Percentiles rank a stretch among this genome's conserved stretches.
phyloP scores from a whole-genome alignment of 768 basidiomycete species.

The Hericium coralloides region DNA sequence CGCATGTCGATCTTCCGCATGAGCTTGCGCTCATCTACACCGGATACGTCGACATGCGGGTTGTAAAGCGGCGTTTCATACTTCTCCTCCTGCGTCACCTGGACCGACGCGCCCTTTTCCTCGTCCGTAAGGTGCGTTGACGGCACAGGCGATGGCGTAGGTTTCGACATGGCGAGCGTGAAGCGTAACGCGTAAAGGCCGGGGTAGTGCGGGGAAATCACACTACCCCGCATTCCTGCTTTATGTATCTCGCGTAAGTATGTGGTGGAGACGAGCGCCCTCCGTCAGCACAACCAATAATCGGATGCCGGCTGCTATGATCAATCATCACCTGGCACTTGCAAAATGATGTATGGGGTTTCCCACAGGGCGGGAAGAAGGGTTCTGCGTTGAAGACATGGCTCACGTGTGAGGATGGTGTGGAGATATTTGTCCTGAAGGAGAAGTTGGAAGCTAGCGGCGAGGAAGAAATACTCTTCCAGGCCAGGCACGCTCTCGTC shows the following conservation, averaged over 20 bases:
- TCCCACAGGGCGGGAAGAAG: neutral
- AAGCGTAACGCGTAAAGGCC: neutral
- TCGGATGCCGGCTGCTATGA: neutral
- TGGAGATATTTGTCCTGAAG: neutral
- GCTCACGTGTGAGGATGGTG: neutral
- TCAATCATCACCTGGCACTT: neutral
- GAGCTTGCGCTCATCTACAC: constrained; percentile 59
- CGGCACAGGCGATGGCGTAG: constrained; percentile 12
- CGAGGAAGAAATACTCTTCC: no score
- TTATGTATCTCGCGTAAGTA: neutral
- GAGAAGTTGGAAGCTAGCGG: neutral
- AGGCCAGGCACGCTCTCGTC: no score
- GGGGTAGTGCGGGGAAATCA: neutral
- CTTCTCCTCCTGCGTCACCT: constrained; percentile 11
- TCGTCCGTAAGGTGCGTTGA: constrained; percentile 17
- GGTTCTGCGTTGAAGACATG: neutral
- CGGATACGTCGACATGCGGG: constrained; percentile 46
- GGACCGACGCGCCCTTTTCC: constrained; percentile 9
- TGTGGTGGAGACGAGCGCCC: neutral
- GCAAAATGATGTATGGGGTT: neutral
- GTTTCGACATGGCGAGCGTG: neutral
- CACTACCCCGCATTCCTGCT: neutral
- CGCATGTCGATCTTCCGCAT: constrained; percentile 60
- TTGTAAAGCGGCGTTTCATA: constrained; percentile 20
- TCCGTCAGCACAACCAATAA: neutral